Evolutionary conservation across 2,329 filamentous ascomycete genomes (phyloP).

Genomic region (Beauveria brongniartii): DNA sequence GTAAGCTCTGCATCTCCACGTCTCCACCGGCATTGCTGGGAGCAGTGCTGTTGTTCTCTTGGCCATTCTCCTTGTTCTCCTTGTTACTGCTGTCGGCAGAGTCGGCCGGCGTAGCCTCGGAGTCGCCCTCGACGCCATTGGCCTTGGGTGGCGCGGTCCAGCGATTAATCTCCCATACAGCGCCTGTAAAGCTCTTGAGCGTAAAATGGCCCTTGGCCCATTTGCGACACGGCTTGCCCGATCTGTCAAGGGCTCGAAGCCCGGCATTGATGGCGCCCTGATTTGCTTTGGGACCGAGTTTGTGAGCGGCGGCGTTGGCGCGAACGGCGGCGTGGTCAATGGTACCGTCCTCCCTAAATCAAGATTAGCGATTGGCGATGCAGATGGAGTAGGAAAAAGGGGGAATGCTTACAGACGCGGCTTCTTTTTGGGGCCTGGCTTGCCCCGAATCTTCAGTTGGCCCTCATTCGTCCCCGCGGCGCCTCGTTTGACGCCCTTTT

Average conservation of each 20-base stretch:
- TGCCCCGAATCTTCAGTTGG: slow-evolving; percentile 64
- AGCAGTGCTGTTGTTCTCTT: slow-evolving; percentile 39
- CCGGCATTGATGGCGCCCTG: slow-evolving; percentile 96
- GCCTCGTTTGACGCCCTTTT: slow-evolving; percentile 66
- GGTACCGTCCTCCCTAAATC: slow-evolving; percentile 51
- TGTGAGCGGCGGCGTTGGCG: slow-evolving; percentile 52
- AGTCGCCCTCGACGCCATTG: slow-evolving; percentile 32
- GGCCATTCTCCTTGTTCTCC: slow-evolving; percentile 55
- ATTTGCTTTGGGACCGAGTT: slow-evolving; percentile 93
- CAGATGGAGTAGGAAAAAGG: background rate
- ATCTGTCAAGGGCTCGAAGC: slow-evolving; percentile 85
- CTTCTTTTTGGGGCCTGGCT: slow-evolving; percentile 96
- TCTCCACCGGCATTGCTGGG: slow-evolving; percentile 37
- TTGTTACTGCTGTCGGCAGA: slow-evolving; percentile 51
- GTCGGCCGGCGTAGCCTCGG: slow-evolving; percentile 37
- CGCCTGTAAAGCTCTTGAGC: slow-evolving; percentile 88
- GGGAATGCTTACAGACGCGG: slow-evolving; percentile 68
- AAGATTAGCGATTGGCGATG: slow-evolving; percentile 10
- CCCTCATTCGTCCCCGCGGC: slow-evolving; percentile 56
- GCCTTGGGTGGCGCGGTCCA: slow-evolving; percentile 70
- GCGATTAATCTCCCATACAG: slow-evolving; percentile 70
- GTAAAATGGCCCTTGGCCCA: slow-evolving; percentile 79
- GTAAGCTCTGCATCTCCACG: slow-evolving; percentile 44
- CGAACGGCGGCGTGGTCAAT: slow-evolving; percentile 47
- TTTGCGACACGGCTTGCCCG: slow-evolving; percentile 83